Evolutionary conservation across 2,329 filamentous ascomycete genomes (phyloP).

Genomic region (Ophiostoma ips): DNA sequence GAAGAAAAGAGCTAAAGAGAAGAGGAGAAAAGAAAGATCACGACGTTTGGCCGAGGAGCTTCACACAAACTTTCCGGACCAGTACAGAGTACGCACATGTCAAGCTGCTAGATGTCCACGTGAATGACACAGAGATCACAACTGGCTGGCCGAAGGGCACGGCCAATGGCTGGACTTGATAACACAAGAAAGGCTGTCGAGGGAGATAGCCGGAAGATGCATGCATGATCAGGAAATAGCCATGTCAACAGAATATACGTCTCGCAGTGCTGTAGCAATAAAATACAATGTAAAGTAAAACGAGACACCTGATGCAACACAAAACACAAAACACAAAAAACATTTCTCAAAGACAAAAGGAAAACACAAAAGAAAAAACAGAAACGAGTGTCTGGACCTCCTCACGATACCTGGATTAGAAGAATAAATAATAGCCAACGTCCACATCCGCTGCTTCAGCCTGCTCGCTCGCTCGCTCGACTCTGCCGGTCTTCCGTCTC

Average conservation of each 20-base stretch:
- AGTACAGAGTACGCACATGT: no score
- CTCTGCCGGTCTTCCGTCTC: not conserved
- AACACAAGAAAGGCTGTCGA: no score
- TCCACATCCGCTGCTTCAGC: not conserved
- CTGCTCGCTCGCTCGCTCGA: not conserved
- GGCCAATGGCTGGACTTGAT: no score
- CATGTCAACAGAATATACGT: not conserved
- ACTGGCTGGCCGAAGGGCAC: no score
- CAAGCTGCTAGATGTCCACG: no score
- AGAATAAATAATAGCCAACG: not conserved
- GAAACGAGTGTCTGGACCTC: not conserved
- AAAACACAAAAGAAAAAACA: not conserved
- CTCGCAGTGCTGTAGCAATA: not conserved
- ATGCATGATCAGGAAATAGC: no score
- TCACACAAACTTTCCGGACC: no score
- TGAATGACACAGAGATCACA: no score
- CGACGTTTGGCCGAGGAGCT: no score
- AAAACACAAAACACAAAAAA: not conserved
- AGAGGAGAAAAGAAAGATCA: no score
- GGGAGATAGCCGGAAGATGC: no score
- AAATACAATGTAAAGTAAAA: slow-evolving; percentile 8
- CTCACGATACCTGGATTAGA: not conserved
- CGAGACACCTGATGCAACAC: not conserved
- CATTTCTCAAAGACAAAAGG: not conserved
- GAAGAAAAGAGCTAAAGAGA: no score